Evolutionary conservation across 768 basidiomycete species (phyloP), one percentile per base, ranked within the genome.

Genomic region (Chalciporus chontae): DNA sequence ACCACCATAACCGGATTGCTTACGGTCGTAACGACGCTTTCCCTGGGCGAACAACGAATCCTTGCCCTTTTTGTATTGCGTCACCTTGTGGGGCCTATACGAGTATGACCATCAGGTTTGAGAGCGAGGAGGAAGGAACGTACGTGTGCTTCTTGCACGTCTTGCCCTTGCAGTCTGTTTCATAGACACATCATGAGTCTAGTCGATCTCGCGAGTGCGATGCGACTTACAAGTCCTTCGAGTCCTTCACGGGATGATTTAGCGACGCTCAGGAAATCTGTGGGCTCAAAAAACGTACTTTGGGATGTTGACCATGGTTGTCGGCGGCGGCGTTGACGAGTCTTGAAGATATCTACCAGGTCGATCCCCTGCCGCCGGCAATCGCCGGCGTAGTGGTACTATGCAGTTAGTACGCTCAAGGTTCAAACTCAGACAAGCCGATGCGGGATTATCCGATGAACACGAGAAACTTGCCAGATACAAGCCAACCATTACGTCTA

Each of bases 1-100:
- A 77, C 95, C 95, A 88, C 95, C 95, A 77, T 97, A 98, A 75
- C 95, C 90, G 58, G 87, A 87, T 73, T 90, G 94, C 83, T 96
- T 95, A 67, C 95, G 87, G 79, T 98, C 96, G 77, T 99, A 98
- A 78, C 96, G 93, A 66, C 96, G 90, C 85, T 99, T 98, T 77
- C 96, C 96, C 77, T 99, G 95, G 45, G 91, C 96, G 70, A 90
- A 90, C 56, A 94, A 76, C 52, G 96, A 98, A 70, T 92, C 95
- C 77, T 99, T 98, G 70, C 96, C 96, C 83, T 92, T 96, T 87
- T 99, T 99, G 84, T 98, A 99, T 72, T 99, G 95, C 52, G 95
- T 97, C 66, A 99, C 95, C 75, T 99, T 99, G 78, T 98, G 95
- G 51, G 94, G 94, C 56, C 91, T 94, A 67, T n/a, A n/a, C 6